A percentile compares a stretch with the other conserved stretches of the same genome.
phyloP scores from a whole-genome alignment of 1,284 basidiomycete genomes.

The Sporisorium scitamineum region DNA sequence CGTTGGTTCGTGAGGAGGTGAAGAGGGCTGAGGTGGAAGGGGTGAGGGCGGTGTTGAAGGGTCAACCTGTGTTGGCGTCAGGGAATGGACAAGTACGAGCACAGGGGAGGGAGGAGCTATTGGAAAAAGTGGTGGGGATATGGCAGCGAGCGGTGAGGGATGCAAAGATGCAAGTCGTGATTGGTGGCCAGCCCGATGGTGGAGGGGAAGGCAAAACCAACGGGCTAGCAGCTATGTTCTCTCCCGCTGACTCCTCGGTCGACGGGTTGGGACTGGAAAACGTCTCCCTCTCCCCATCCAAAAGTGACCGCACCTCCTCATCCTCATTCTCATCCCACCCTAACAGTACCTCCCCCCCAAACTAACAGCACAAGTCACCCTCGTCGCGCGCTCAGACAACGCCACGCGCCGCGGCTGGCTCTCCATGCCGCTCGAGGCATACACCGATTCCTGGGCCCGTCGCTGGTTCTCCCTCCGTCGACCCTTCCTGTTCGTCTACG shows the following conservation, averaged over 20 bases:
- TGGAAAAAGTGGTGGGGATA: slow-evolving; percentile 36
- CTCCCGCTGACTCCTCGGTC: background rate
- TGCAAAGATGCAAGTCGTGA: slow-evolving; percentile 34
- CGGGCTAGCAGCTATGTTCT: slow-evolving; percentile 8
- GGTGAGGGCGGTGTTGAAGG: slow-evolving; percentile 78
- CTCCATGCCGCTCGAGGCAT: slow-evolving; percentile 81
- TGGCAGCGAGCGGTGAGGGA: slow-evolving; percentile 54
- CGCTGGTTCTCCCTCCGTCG: slow-evolving; percentile 85
- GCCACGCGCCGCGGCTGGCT: slow-evolving; percentile 86
- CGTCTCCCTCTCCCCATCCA: background rate
- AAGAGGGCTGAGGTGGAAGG: slow-evolving; percentile 89
- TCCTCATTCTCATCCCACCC: too few species aligned
- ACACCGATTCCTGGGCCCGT: slow-evolving; percentile 82
- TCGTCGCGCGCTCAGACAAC: slow-evolving; percentile 75
- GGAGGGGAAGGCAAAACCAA: background rate
- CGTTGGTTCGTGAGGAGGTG: slow-evolving; percentile 78
- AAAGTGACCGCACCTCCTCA: slow-evolving; percentile 9
- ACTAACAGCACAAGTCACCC: slow-evolving; percentile 52
- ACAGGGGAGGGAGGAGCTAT: slow-evolving; percentile 9
- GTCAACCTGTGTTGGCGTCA: slow-evolving; percentile 13
- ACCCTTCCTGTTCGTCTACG: slow-evolving; percentile 90
- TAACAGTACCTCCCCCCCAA: slow-evolving; percentile 8
- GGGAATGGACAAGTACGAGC: background rate
- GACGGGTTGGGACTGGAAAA: slow-evolving; percentile 12
- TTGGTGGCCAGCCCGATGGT: slow-evolving; percentile 34